A percentile compares a stretch with the other conserved stretches of the same genome.
Conservation (phyloP, 2,329 filamentous ascomycete species). For the Ophiostoma perfectum region DNA sequence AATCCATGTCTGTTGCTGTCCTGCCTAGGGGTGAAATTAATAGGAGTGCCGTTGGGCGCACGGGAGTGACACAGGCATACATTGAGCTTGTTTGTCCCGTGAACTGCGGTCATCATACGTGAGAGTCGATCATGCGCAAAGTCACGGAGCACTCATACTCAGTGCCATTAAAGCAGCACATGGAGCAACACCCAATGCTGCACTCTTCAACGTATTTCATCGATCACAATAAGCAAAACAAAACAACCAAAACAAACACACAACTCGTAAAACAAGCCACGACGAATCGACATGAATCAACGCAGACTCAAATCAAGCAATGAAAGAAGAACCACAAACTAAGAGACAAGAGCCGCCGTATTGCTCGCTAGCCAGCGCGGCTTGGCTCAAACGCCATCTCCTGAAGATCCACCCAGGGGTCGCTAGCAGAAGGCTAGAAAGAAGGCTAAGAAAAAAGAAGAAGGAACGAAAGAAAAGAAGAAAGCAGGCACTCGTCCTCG, state of each 20-base stretch:
- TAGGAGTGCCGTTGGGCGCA: constrained; percentile 2
- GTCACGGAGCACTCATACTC: too few species aligned
- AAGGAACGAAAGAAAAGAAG: background rate
- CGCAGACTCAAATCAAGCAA: too few species aligned
- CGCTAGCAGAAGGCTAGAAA: constrained; percentile 1
- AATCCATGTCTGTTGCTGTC: background rate
- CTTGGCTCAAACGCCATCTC: constrained; percentile 7
- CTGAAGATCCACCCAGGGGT: constrained; percentile 6
- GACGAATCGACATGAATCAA: too few species aligned
- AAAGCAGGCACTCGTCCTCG: background rate
- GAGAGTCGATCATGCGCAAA: too few species aligned
- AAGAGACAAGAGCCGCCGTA: background rate
- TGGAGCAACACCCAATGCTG: too few species aligned
- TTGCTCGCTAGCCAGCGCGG: background rate
- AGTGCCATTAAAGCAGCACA: too few species aligned
- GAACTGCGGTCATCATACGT: too few species aligned
- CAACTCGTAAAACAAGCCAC: too few species aligned
- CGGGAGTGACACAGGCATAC: constrained; percentile 9
- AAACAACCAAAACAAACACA: too few species aligned
- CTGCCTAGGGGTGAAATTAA: constrained; percentile 4
- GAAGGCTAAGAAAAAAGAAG: constrained; percentile 1
- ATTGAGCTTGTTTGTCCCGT: background rate
- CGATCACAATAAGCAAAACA: too few species aligned
- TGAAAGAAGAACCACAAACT: too few species aligned
- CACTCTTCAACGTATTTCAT: too few species aligned